These are phyloP conservation scores for Wallacemonas sp. DNA, from an alignment of 208 protist species.

Conservation along the genomic window DNA sequence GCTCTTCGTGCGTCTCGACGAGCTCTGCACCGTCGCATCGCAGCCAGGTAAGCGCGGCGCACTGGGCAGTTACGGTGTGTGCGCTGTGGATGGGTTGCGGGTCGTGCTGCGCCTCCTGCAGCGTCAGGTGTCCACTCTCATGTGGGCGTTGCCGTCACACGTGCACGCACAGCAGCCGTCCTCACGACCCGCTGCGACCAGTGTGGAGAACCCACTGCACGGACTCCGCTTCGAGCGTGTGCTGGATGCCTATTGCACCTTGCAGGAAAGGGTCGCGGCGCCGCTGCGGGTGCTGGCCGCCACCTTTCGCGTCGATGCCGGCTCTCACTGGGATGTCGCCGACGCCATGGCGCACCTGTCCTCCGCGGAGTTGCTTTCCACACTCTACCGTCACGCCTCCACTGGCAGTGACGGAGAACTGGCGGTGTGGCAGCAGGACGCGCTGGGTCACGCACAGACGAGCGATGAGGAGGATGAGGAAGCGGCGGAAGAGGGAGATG, in stretches of 20 bases:
- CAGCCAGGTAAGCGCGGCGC: constrained; percentile 26
- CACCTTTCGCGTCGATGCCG: constrained; percentile 41
- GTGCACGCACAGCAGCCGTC: neutral
- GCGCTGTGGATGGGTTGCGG: constrained; percentile 57
- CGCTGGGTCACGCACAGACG: neutral
- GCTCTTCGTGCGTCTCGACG: constrained; percentile 54
- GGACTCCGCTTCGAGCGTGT: neutral
- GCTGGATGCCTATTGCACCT: neutral
- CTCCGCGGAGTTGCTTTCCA: constrained; percentile 64
- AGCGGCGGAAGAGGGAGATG: neutral
- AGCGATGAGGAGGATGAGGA: neutral
- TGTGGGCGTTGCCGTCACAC: neutral
- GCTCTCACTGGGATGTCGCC: constrained; percentile 17
- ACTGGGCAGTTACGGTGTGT: constrained; percentile 76
- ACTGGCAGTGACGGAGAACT: constrained; percentile 7
- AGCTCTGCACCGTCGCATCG: constrained; percentile 48
- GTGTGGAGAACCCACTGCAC: neutral
- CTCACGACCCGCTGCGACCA: neutral
- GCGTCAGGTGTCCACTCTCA: constrained; percentile 25
- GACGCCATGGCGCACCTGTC: constrained; percentile 27
- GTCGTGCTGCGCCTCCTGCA: constrained; percentile 33
- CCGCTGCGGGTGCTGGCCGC: constrained; percentile 50
- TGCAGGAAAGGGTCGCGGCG: constrained; percentile 27
- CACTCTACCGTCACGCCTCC: constrained; percentile 39
- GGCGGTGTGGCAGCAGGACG: neutral